Evolutionary conservation across 2,329 filamentous ascomycete genomes (phyloP).

Genomic region (Graphilbum fragrans): DNA sequence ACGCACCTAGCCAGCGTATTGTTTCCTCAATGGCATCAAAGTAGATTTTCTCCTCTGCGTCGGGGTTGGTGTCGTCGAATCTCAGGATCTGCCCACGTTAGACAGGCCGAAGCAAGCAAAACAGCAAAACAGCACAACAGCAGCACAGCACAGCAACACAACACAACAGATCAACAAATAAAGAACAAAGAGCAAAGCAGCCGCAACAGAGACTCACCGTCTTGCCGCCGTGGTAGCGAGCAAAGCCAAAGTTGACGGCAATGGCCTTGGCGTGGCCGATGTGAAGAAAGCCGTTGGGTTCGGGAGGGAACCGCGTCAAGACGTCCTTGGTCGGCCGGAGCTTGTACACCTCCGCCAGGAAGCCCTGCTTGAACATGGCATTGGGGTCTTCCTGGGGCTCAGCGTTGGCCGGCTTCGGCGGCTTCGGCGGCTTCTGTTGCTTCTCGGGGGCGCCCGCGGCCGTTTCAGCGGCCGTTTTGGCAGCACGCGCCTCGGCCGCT

Average conservation of each 20-base stretch:
- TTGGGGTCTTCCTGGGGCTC: slow-evolving; percentile 43
- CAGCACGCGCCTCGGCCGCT: slow-evolving; percentile 23
- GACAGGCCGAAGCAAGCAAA: no score
- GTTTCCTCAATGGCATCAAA: slow-evolving; percentile 84
- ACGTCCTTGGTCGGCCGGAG: slow-evolving; percentile 50
- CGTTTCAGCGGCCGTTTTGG: slow-evolving; percentile 14
- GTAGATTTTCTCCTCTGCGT: slow-evolving; percentile 82
- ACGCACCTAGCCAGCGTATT: slow-evolving; percentile 59
- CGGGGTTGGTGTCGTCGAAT: slow-evolving; percentile 83
- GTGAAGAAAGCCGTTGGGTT: slow-evolving; percentile 89
- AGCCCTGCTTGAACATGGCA: slow-evolving; percentile 70
- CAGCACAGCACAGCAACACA: no score
- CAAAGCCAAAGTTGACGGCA: slow-evolving; percentile 92
- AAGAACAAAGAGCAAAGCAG: no score
- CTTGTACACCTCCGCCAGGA: slow-evolving; percentile 60
- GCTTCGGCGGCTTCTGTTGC: slow-evolving; percentile 10
- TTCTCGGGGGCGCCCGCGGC: slow-evolving; percentile 14
- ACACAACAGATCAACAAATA: no score
- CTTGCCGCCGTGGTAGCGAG: slow-evolving; percentile 66
- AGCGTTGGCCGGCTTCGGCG: slow-evolving; percentile 26
- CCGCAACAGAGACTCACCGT: slow-evolving; percentile 2
- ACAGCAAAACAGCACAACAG: no score
- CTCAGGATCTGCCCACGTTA: slow-evolving; percentile 8
- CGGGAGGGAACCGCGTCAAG: slow-evolving; percentile 66
- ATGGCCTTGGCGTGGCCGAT: slow-evolving; percentile 95